A percentile compares a stretch with the other conserved stretches of the same genome.
Evolutionary conservation across 2,329 filamentous ascomycete genomes (phyloP).

Genomic region (Xylariaceae sp.): DNA sequence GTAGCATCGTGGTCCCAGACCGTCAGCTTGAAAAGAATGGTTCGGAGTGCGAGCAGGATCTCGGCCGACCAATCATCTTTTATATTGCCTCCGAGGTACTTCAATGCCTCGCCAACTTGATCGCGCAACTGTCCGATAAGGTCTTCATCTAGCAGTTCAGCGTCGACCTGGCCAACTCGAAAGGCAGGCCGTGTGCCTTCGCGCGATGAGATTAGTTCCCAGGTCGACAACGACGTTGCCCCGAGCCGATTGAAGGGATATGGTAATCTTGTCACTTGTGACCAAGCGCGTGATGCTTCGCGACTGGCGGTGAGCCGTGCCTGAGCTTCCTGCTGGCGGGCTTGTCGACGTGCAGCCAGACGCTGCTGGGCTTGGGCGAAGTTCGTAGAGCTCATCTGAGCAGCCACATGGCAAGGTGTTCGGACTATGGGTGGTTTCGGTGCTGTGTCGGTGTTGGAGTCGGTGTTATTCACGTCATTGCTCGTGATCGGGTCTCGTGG

Average conservation of each 20-base stretch:
- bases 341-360: slow-evolving; percentile 77
- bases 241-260: slow-evolving; percentile 65
- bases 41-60: slow-evolving; percentile 75
- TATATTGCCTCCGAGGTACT: slow-evolving; percentile 76
- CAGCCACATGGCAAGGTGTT: slow-evolving; percentile 17
- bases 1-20: slow-evolving; percentile 97
- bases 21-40: slow-evolving; percentile 87
- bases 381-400: slow-evolving; percentile 58
- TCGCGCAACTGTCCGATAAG: slow-evolving; percentile 80
- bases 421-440: background rate
- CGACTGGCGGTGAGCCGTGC: slow-evolving; percentile 55
- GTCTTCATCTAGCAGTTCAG: slow-evolving; percentile 92
- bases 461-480: slow-evolving; percentile 14
- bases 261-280: slow-evolving; percentile 60
- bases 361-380: slow-evolving; percentile 90
- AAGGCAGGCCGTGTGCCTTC: slow-evolving; percentile 84
- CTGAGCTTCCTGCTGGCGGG: slow-evolving; percentile 69
- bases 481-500: background rate
- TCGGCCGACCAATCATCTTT: slow-evolving; percentile 87
- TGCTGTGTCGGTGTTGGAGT: background rate
- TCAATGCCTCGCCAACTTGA: slow-evolving; percentile 85
- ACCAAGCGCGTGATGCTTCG: slow-evolving; percentile 56
- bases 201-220: slow-evolving; percentile 72
- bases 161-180: slow-evolving; percentile 93
- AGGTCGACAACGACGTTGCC: slow-evolving; percentile 54